Percentiles rank a stretch among this genome's conserved stretches.
Conservation (phyloP, 179 eudicot genomes). For the Monotropa hypopitys region DNA sequence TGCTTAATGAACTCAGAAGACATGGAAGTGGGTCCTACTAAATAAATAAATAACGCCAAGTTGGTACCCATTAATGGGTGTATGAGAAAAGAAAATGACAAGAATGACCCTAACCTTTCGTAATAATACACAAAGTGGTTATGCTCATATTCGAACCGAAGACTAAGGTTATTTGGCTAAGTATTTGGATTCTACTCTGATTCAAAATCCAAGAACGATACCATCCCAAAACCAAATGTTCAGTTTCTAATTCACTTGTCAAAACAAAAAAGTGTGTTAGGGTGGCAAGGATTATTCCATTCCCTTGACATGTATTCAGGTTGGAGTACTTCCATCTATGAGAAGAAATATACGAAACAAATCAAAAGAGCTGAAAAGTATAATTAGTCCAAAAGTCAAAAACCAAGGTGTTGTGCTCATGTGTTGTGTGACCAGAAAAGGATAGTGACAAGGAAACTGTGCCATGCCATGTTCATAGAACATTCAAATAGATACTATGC, state of each 20-base stretch:
- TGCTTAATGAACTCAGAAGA: not conserved
- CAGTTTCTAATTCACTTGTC: not conserved
- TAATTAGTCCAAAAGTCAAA: not conserved
- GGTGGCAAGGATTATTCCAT: not conserved
- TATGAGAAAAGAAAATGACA: too few species aligned
- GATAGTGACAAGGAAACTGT: not conserved
- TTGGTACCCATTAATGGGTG: too few species aligned
- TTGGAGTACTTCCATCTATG: not conserved
- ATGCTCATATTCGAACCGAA: too few species aligned
- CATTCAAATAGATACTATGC: not conserved
- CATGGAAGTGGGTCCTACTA: not conserved
- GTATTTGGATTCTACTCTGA: not conserved
- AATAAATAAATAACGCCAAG: too few species aligned
- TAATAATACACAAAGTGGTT: too few species aligned
- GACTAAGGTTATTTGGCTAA: too few species aligned
- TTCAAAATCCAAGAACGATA: not conserved
- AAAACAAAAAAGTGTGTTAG: not conserved
- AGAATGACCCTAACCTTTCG: too few species aligned
- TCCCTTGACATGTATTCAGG: not conserved
- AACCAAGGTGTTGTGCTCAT: not conserved
- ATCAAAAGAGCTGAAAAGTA: not conserved
- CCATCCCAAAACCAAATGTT: not conserved
- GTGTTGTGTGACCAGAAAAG: not conserved
- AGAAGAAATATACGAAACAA: not conserved
- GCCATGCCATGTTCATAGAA: not conserved